Evolutionary conservation across 345 rosid species (phyloP).

Genomic region (Melastoma malabathricum): DNA sequence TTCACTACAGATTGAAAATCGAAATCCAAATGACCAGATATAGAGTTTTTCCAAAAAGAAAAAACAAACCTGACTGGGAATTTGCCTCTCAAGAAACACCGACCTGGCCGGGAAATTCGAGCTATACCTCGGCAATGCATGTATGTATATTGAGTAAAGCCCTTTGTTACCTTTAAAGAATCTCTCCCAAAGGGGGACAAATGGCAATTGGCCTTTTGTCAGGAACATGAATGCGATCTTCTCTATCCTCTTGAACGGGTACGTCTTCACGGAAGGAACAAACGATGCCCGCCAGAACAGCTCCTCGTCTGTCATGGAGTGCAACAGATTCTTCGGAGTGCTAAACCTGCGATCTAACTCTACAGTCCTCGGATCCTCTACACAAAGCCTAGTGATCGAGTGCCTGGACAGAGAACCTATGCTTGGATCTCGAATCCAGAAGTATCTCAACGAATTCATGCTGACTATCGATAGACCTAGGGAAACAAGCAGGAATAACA

Average conservation of each 20-base stretch:
- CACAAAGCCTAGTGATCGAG: conserved; percentile 19
- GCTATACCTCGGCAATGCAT: conserved; percentile 49
- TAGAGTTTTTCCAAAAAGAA: not conserved
- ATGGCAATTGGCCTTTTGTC: conserved; percentile 73
- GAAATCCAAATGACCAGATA: not conserved
- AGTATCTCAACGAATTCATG: conserved; percentile 29
- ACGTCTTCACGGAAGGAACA: conserved; percentile 32
- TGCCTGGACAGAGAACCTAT: conserved; percentile 15
- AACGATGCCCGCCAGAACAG: conserved; percentile 82
- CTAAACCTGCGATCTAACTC: conserved; percentile 28
- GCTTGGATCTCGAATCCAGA: conserved; percentile 15
- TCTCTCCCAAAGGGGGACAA: conserved; percentile 86
- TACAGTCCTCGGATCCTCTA: conserved; percentile 11
- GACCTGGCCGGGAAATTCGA: conserved; percentile 38
- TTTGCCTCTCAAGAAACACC: conserved; percentile 57
- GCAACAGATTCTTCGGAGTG: conserved; percentile 43
- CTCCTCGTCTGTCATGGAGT: conserved; percentile 62
- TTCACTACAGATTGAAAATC: not conserved
- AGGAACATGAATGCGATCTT: conserved; percentile 95
- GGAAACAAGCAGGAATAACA: conserved; percentile 31
- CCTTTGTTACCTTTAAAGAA: conserved; percentile 62
- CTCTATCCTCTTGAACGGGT: conserved; percentile 63
- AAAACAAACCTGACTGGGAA: conserved; percentile 78
- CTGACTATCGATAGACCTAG: conserved; percentile 39
- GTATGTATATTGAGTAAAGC: conserved; percentile 61